A percentile compares a stretch with the other conserved stretches of the same genome.
Evolutionary conservation across 305 asterid species (phyloP).

Genomic region (Fraxinus latifolia): DNA sequence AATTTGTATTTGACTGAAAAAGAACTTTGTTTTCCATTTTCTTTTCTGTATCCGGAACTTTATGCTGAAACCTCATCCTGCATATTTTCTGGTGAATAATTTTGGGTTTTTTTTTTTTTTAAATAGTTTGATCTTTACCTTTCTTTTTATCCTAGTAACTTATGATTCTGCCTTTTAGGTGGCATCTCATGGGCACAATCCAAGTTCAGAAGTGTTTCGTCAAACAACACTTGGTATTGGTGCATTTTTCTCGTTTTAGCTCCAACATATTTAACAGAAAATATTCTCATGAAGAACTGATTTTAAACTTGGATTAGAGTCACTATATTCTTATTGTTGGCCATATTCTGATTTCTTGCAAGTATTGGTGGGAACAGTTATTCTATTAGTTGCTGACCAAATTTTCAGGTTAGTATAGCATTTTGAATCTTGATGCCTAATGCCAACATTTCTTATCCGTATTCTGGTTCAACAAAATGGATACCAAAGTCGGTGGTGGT

Average conservation of each 20-base stretch:
- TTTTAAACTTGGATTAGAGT: slow-evolving; percentile 19
- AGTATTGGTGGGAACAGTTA: not conserved
- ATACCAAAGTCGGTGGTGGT: slow-evolving; percentile 22
- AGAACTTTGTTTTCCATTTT: not conserved
- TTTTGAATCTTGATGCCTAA: slow-evolving; percentile 16
- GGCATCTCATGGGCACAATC: slow-evolving; percentile 93
- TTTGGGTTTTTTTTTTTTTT: not conserved
- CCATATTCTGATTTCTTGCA: not conserved
- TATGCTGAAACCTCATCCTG: not conserved
- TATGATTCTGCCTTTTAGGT: slow-evolving; percentile 52
- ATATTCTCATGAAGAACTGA: slow-evolving; percentile 40
- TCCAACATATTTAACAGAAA: slow-evolving; percentile 27
- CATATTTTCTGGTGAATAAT: not conserved
- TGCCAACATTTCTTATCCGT: slow-evolving; percentile 24
- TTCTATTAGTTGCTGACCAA: slow-evolving; percentile 16
- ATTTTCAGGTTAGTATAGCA: slow-evolving; percentile 34
- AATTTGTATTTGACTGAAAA: not conserved
- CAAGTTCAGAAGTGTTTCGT: slow-evolving; percentile 83
- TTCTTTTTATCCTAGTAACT: slow-evolving; percentile 16
- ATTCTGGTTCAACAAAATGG: slow-evolving; percentile 14
- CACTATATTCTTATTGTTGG: not conserved
- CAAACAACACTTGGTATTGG: slow-evolving; percentile 60
- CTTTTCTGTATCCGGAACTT: not conserved
- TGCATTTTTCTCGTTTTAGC: slow-evolving; percentile 61
- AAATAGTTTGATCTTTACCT: not conserved